Evolutionary conservation across 2,329 filamentous ascomycete species (phyloP).

Genomic region (Aspergillus ochraceoroseus): DNA sequence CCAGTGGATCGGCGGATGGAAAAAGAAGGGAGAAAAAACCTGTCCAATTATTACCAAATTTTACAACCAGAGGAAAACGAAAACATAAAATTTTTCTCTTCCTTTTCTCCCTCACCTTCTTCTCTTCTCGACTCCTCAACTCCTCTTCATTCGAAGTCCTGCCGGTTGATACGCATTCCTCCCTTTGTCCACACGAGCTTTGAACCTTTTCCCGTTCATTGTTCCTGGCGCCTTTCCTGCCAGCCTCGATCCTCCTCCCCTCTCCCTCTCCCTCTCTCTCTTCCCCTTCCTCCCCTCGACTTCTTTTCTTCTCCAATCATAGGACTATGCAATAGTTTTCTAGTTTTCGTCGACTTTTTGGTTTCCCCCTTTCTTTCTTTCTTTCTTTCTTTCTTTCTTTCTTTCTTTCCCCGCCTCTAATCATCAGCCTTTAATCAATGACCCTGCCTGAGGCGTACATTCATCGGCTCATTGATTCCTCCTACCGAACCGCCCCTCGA

Average conservation of each 20-base stretch:
- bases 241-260: slow-evolving; percentile 16
- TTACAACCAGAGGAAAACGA: slow-evolving; percentile 38
- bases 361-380: not conserved
- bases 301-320: slow-evolving; percentile 6
- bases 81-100: slow-evolving; percentile 32
- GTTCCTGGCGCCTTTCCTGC: slow-evolving; percentile 16
- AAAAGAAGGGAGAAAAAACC: slow-evolving; percentile 20
- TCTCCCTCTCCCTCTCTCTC: slow-evolving; percentile 13
- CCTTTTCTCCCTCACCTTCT: slow-evolving; percentile 20
- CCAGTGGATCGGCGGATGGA: slow-evolving; percentile 32
- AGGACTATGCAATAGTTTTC: slow-evolving; percentile 15
- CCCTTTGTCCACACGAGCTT: slow-evolving; percentile 21
- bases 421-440: slow-evolving; percentile 26
- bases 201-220: slow-evolving; percentile 1
- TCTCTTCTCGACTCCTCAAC: slow-evolving; percentile 18
- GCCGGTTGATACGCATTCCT: slow-evolving; percentile 19
- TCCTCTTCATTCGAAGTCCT: slow-evolving; percentile 3
- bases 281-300: slow-evolving; percentile 10
- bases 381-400: not conserved
- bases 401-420: slow-evolving; percentile 3
- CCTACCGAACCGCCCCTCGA: slow-evolving; percentile 21
- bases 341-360: no score
- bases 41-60: slow-evolving; percentile 24
- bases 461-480: slow-evolving; percentile 23
- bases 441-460: slow-evolving; percentile 22